These are phyloP conservation scores for Misopates orontium DNA, from an alignment of 257 asterid genomes.

Conservation along the genomic window DNA sequence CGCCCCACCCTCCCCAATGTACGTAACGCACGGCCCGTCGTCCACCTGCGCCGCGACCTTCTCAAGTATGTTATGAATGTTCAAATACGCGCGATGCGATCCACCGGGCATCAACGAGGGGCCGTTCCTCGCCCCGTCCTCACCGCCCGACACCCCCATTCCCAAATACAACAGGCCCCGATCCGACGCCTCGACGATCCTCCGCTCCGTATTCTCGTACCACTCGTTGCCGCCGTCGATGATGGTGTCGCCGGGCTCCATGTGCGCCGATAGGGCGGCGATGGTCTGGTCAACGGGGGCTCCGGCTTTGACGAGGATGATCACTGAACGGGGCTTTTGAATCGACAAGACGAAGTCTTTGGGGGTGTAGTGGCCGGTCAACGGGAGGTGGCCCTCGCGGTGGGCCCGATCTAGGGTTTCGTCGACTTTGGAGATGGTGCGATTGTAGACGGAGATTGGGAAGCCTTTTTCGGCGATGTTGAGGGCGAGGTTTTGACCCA, in stretches of 20 bases:
- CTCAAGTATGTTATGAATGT: constrained; percentile 58
- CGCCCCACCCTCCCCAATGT: constrained; percentile 83
- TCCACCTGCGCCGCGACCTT: constrained; percentile 91
- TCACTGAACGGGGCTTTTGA: constrained; percentile 68
- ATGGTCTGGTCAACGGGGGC: constrained; percentile 92
- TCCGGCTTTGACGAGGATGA: constrained; percentile 91
- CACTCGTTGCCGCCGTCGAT: constrained; percentile 95
- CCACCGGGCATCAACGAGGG: constrained; percentile 95
- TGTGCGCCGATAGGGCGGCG: constrained; percentile 63
- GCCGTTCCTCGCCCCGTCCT: constrained; percentile 83
- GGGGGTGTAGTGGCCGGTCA: constrained; percentile 69
- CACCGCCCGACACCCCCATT: constrained; percentile 97
- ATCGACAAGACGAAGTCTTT: constrained; percentile 72
- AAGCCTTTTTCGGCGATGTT: constrained; percentile 93
- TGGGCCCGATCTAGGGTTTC: constrained; percentile 84
- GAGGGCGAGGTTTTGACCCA: constrained; percentile 89
- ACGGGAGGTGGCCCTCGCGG: constrained; percentile 68
- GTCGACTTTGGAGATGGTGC: constrained; percentile 74
- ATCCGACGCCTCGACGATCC: constrained; percentile 49
- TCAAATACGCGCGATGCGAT: constrained; percentile 68
- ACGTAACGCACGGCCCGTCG: constrained; percentile 92
- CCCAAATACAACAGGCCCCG: constrained; percentile 75
- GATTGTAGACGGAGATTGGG: constrained; percentile 81
- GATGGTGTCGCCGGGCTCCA: constrained; percentile 93
- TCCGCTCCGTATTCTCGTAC: constrained; percentile 89